Evolutionary conservation across 202 grass and related monocot species (phyloP).

Genomic region (Musa balbisiana): DNA sequence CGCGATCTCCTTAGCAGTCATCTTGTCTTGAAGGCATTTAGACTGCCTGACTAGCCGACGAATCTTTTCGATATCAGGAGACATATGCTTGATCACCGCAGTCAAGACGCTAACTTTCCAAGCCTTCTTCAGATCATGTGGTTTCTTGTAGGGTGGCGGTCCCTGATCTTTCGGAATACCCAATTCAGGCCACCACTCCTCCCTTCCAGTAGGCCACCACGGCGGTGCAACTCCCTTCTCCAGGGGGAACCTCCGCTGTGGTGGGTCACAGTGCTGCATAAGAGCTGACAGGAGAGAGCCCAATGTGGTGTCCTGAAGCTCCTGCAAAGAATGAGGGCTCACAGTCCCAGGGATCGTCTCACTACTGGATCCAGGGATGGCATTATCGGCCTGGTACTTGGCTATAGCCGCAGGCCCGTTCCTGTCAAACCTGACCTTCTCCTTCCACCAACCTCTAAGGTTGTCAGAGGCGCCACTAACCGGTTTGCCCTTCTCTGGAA

Average conservation of each 20-base stretch:
- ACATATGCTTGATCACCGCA: constrained; percentile 22
- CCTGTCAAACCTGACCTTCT: constrained; percentile 18
- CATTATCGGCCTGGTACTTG: constrained; percentile 7
- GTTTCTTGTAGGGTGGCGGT: constrained; percentile 15
- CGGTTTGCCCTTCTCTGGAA: constrained; percentile 21
- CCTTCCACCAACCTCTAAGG: constrained; percentile 20
- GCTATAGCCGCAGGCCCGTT: constrained; percentile 10
- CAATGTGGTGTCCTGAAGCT: constrained; percentile 23
- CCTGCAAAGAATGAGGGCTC: constrained; percentile 15
- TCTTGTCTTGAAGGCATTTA: constrained; percentile 24
- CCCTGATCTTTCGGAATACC: constrained; percentile 8
- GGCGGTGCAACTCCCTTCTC: constrained; percentile 19
- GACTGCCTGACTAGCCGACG: constrained; percentile 4
- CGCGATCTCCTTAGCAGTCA: constrained; percentile 16
- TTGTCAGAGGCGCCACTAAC: constrained; percentile 18
- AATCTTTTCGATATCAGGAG: constrained; percentile 14
- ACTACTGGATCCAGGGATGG: not conserved
- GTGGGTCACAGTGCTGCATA: constrained; percentile 23
- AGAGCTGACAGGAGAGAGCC: constrained; percentile 22
- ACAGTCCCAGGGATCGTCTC: not conserved
- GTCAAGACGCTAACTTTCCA: constrained; percentile 21
- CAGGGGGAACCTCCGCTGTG: constrained; percentile 12
- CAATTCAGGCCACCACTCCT: constrained; percentile 17
- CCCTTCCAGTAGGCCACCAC: constrained; percentile 14
- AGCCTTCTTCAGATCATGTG: constrained; percentile 20